Base-by-base conservation (phyloP, 2,329 filamentous ascomycete genomes). In the Trichoderma sp. region DNA sequence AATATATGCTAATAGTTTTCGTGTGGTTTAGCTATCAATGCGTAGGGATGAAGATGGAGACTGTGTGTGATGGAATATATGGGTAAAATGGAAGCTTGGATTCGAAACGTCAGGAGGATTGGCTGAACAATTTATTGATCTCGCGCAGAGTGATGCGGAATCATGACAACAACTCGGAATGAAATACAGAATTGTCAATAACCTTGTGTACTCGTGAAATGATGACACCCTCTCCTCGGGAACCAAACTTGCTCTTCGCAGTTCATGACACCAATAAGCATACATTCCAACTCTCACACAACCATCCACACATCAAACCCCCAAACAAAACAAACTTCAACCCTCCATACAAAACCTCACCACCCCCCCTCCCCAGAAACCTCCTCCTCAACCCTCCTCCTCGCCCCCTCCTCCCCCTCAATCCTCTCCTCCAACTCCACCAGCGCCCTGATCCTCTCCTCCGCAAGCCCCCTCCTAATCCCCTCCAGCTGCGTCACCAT, bases 61-160 rank as follows among this genome's bases (percentile, higher is more conserved):
- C n/a, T 17, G 26, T 56, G 15, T 30, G 19, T 39, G 28, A 39
- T 34, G 52, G 14, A 30, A n/a, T 10, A 34, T 3, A 10, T 54
- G 48, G 50, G 28, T 45, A 34, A 30, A 47, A 3, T 7, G 50
- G 43, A 47, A 14, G 34, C 14, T 45, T 26, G 54, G n/a, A n/a
- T 43, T 26, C 21, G 41, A n/a, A 30, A 34, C 34, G 26, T 17
- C 26, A 45, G 34, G 28, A 51, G 12, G 12, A 39, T 9, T 30
- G 26, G 2, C 21, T 63, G 12, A 19, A 30, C 3, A 14, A 3
- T 14, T 19, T 48, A 48, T 62, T 54, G 48, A 45, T 34, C 59
- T 62, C 10, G 47, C 26, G 44, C 21, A 44, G 50, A 17, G 48
- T 47, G 60, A 63, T 41, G 60, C 47, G 55, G 4, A 54, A 55